Evolutionary conservation across 192 early-diverging fungal genomes (phyloP).

Genomic region (Coemansia sp.): DNA sequence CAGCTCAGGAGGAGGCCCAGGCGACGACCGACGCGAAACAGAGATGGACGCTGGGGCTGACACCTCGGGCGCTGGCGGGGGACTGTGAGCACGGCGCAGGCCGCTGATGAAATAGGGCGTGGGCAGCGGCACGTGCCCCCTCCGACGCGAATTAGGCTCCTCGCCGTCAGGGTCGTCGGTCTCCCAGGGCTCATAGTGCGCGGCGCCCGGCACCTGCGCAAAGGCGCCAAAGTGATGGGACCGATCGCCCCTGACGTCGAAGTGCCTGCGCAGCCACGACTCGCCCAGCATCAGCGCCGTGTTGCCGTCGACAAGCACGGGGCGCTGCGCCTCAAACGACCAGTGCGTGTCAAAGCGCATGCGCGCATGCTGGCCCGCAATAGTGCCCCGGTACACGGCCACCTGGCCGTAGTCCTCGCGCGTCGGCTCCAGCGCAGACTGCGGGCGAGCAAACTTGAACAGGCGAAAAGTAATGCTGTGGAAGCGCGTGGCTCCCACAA

Average conservation of each 20-base stretch:
- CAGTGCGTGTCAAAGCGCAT: conserved; percentile 37
- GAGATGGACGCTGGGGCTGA: conserved; percentile 13
- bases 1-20: not conserved
- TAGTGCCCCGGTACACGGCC: conserved; percentile 50
- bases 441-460: conserved; percentile 47
- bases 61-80: not conserved
- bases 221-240: conserved; percentile 53
- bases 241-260: conserved; percentile 49
- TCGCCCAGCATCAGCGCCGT: conserved; percentile 49
- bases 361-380: conserved; percentile 39
- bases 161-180: conserved; percentile 32
- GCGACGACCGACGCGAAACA: conserved; percentile 32
- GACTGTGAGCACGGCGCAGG: conserved; percentile 25
- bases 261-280: conserved; percentile 52
- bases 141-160: conserved; percentile 20
- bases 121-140: conserved; percentile 36
- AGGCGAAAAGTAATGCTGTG: conserved; percentile 47
- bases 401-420: conserved; percentile 51
- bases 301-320: conserved; percentile 45
- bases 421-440: conserved; percentile 44
- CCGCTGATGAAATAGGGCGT: conserved; percentile 46
- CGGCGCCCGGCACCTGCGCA: conserved; percentile 17
- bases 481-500: conserved; percentile 43
- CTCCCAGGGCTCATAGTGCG: conserved; percentile 53
- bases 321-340: conserved; percentile 42